Evolutionary conservation across 208 protist species (phyloP), one percentile per base, ranked within the genome.

Genomic region (Willaertia magna): DNA sequence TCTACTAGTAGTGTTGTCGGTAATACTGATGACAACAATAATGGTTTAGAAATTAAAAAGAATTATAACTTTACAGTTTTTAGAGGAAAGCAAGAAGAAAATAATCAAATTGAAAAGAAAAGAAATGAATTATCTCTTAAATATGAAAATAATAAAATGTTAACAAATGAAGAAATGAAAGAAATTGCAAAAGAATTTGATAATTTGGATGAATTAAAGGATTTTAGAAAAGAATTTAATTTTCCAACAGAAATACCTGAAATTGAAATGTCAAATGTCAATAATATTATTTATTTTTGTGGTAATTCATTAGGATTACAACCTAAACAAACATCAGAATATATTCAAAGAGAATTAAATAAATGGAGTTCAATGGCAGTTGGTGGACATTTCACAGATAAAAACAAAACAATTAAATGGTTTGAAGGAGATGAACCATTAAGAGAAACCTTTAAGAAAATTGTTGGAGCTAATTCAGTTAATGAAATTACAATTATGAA

Each of bases 401-500:
- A 91, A 22, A 91, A 91, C 49, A 93, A 94, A 34, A 67, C 55
- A 9, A 67, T 34, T 26, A 67, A 67, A 51, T 98, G 95, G 95
- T 86, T 92, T 44, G 89, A 93, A 78, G 93, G 95, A 49, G 95
- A 96, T 43, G 93, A 96, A 51, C 76, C 89, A 2, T 85, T 93
- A 44, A 75, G 87, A 59, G 92, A 91, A 46, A 87, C 91, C 81
- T 92, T 96, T 79, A 90, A 93, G 14, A 42, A 84, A 2, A 74
- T 98, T 61, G 93, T 97, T 22, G 96, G 94, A 46, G 94, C 93
- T 2, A 88, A 91, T n/a, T 81, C 90, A 22, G 89, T 89, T 46
- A n/a, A n/a, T n/a, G 95, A 96, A 90, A 94, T 97, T 84, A 92
- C 91, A 59, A 83, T 96, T 49, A 97, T 97, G 95, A 98, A 98